Evolutionary conservation across 208 protist species (phyloP).

Genomic region (Trypanosoma avium): DNA sequence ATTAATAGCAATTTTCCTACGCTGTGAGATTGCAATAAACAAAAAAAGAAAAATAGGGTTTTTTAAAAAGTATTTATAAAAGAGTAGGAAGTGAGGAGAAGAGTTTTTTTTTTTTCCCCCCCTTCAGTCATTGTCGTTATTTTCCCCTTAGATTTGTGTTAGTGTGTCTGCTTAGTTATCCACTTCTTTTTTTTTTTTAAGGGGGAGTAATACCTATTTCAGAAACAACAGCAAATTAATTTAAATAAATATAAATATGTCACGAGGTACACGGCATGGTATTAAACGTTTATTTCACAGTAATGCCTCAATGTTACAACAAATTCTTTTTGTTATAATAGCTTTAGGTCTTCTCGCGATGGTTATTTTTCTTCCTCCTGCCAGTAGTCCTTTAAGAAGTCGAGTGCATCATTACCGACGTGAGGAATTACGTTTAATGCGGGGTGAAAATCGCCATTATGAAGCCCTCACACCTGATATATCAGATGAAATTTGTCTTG

Average conservation of each 20-base stretch:
- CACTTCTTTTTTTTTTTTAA: constrained; percentile 2
- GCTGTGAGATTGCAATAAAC: no score
- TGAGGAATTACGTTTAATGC: constrained; percentile 10
- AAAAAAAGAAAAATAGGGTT: background rate
- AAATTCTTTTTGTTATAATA: constrained; percentile 8
- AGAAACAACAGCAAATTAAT: background rate
- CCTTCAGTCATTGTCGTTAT: no score
- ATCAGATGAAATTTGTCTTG: background rate
- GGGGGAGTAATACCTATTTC: background rate
- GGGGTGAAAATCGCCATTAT: background rate
- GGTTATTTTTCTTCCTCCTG: constrained; percentile 15
- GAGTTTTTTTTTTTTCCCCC: no score
- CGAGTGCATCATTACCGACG: constrained; percentile 11
- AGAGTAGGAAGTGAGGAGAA: no score
- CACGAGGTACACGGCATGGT: background rate
- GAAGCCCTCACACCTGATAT: background rate
- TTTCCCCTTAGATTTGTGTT: background rate
- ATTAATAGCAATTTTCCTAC: no score
- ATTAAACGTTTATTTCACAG: background rate
- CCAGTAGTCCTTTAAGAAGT: background rate
- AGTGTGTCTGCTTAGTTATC: background rate
- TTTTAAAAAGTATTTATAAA: no score
- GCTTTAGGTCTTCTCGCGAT: background rate
- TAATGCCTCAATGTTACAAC: background rate
- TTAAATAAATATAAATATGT: background rate